phyloP scores from a whole-genome alignment of 2,329 filamentous ascomycete genomes.

The Calonectria montana region DNA sequence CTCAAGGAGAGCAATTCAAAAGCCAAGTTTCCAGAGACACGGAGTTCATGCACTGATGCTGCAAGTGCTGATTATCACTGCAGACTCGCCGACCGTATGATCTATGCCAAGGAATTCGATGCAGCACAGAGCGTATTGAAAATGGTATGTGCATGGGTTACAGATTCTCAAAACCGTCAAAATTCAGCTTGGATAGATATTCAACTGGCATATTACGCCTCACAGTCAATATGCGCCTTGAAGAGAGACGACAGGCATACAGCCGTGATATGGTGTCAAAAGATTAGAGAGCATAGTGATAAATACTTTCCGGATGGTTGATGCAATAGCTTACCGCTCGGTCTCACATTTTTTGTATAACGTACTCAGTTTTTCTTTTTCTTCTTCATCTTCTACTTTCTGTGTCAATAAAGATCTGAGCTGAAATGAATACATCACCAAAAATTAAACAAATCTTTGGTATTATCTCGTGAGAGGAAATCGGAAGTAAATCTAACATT shows the following conservation, averaged over 20 bases:
- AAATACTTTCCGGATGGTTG: background rate
- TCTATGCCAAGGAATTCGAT: background rate
- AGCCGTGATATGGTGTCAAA: background rate
- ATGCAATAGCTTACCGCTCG: background rate
- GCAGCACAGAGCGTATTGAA: background rate
- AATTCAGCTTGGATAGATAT: background rate
- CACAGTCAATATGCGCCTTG: background rate
- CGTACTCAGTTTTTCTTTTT: background rate
- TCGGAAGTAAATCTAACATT: no score
- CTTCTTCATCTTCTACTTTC: background rate
- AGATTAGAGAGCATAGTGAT: background rate
- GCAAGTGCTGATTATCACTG: background rate
- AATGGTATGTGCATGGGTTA: background rate
- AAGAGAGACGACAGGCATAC: background rate
- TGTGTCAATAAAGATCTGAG: background rate
- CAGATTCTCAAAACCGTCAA: background rate
- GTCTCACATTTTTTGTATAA: background rate
- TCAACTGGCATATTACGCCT: background rate
- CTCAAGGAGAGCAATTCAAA: background rate
- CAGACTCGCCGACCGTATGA: background rate
- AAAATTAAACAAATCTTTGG: no score
- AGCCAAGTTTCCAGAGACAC: background rate
- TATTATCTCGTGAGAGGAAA: no score
- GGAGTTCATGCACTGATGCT: background rate
- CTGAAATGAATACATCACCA: no score